phyloP scores from a whole-genome alignment of 2,329 filamentous ascomycete genomes.

The Coniochaeta sp. region DNA sequence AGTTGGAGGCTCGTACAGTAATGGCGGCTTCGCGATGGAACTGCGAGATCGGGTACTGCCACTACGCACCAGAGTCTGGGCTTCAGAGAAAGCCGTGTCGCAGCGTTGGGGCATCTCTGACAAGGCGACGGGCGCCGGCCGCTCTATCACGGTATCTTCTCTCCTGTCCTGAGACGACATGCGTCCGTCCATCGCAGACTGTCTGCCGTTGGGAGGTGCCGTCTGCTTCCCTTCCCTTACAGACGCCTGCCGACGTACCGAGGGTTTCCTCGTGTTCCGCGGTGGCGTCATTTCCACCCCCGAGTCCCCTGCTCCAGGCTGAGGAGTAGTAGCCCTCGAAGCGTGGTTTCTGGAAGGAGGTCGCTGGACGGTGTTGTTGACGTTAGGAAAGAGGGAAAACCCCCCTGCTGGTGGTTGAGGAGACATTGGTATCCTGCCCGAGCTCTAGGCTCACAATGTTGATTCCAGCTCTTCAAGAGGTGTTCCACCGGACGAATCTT shows the following conservation, averaged over 20 bases:
- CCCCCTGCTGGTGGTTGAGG: conserved; percentile 27
- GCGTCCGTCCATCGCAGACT: conserved; percentile 4
- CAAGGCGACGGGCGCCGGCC: conserved; percentile 32
- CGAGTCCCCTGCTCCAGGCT: conserved; percentile 14
- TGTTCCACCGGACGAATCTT: background rate
- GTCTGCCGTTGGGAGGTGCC: background rate
- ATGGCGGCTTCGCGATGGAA: conserved; percentile 50
- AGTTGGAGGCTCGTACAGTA: conserved; percentile 17
- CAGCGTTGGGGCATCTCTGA: conserved; percentile 36
- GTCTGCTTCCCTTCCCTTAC: conserved; percentile 24
- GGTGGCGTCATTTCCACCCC: conserved; percentile 20
- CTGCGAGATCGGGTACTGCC: conserved; percentile 42
- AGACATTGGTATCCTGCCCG: background rate
- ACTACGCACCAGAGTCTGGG: conserved; percentile 39
- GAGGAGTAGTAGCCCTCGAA: conserved; percentile 28
- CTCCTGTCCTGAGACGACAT: conserved; percentile 6
- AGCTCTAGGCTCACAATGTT: background rate
- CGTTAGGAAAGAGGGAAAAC: conserved; percentile 53
- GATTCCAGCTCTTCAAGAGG: background rate
- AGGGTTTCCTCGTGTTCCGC: conserved; percentile 23
- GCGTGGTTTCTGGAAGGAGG: conserved; percentile 35
- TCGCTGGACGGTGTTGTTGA: conserved; percentile 26
- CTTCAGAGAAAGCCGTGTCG: conserved; percentile 43
- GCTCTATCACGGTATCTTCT: conserved; percentile 24
- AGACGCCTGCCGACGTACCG: conserved; percentile 22